Base-by-base conservation (phyloP, 805 yeast genomes). In the Sugiyamaella chiloensis region DNA sequence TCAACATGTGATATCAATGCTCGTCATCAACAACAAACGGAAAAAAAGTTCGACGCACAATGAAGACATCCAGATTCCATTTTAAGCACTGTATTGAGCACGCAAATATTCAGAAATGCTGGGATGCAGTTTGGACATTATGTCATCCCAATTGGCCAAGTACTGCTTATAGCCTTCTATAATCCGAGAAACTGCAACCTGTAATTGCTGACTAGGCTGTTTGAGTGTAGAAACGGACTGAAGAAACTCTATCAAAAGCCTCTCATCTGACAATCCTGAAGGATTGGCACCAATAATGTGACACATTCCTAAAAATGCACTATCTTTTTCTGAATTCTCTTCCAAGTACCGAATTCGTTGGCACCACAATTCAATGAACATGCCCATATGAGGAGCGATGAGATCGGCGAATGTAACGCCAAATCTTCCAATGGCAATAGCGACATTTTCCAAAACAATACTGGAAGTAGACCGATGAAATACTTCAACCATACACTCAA, bases 251-350 rank as follows among this genome's bases (percentile, higher is more conserved):
- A 78, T 71, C 46, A 85, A 65, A 40, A 71, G 71, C 14, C 65
- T 65, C 52, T 71, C 77, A 26, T 68, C 63, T 0, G 78, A 74
- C 40, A 87, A 67, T 0, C 81, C 85, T 27, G 75, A 73, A 1
- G 96, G 96, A 59, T 84, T 82, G n/a, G 67, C 62, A 30, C 74
- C 72, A 14, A 91, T 70, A 24, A 81, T 76, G 47, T 76, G 78
- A 61, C 89, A 75, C 80, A 93, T 85, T 2, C 99, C 99, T 56
- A 75, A 74, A 62, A 85, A 87, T 1, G 95, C 84, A 8, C 89
- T 76, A 53, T 87, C 95, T 67, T 93, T 93, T 64, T 93, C 99
- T 45, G 82, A 85, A 49, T 89, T 82, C 55, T 87, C 93, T 36
- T 80, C 83, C 46, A 88, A 70, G 52, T 77, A 76, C 57, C 75